Conservation (phyloP, 148 eudicot genomes). For the Silene conica region DNA sequence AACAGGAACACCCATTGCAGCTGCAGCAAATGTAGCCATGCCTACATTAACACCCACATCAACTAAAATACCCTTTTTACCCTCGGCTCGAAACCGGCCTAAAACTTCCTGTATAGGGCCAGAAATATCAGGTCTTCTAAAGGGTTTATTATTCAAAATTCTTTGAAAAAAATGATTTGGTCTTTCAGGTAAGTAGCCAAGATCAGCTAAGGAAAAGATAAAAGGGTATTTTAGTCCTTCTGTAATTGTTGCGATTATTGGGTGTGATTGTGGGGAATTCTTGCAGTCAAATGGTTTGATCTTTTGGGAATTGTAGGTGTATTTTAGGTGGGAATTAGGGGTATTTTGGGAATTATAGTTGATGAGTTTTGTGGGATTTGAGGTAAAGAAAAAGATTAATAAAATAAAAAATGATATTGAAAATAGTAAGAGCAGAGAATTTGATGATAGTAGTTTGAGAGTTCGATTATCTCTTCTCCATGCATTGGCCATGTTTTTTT, state of each 20-base stretch:
- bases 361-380: slow-evolving; percentile 25
- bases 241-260: slow-evolving; percentile 68
- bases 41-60: slow-evolving; percentile 99
- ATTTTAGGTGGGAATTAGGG: slow-evolving; percentile 14
- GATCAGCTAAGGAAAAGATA: slow-evolving; percentile 65
- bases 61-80: slow-evolving; percentile 53
- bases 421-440: slow-evolving; percentile 45
- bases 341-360: slow-evolving; percentile 10
- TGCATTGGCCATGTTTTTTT: slow-evolving; percentile 62
- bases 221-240: slow-evolving; percentile 77
- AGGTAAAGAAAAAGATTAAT: slow-evolving; percentile 41
- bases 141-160: slow-evolving; percentile 65
- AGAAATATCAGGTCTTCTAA: slow-evolving; percentile 75
- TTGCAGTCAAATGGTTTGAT: slow-evolving; percentile 69
- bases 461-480: slow-evolving; percentile 60
- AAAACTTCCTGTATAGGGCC: slow-evolving; percentile 61
- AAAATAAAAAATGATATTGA: slow-evolving; percentile 46
- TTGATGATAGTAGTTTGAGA: slow-evolving; percentile 42
- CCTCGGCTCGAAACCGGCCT: slow-evolving; percentile 42
- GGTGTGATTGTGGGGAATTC: slow-evolving; percentile 67
- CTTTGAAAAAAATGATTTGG: slow-evolving; percentile 80
- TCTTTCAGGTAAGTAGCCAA: slow-evolving; percentile 74
- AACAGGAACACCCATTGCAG: slow-evolving; percentile 85
- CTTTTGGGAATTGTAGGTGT: slow-evolving; percentile 16
- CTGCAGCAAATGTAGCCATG: slow-evolving; percentile 92